Conservation (phyloP, 2,329 filamentous ascomycete genomes). For the Elsinoe necatrix region DNA sequence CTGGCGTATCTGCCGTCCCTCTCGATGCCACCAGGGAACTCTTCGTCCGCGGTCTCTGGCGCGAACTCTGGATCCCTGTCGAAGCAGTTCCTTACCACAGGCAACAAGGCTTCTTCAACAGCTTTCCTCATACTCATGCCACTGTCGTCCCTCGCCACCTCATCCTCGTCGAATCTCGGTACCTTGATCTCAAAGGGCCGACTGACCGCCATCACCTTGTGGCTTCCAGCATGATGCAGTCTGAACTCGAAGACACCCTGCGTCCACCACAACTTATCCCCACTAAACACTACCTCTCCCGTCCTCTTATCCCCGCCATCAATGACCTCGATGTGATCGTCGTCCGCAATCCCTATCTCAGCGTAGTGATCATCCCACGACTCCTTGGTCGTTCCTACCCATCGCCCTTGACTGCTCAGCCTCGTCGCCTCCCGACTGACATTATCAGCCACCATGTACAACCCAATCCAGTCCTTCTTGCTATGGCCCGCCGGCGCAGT, state of each 20-base stretch:
- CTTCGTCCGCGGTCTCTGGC: constrained; percentile 66
- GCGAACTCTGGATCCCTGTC: constrained; percentile 88
- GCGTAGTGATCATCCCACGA: constrained; percentile 67
- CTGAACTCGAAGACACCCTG: constrained; percentile 94
- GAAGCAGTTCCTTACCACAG: constrained; percentile 82
- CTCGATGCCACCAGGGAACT: constrained; percentile 78
- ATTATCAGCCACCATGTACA: constrained; percentile 96
- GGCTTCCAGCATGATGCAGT: constrained; percentile 87
- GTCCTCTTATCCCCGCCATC: constrained; percentile 42
- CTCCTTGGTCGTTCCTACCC: constrained; percentile 71
- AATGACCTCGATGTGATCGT: constrained; percentile 44
- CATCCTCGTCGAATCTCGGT: constrained; percentile 68
- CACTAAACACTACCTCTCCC: constrained; percentile 79
- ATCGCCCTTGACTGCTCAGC: constrained; percentile 77
- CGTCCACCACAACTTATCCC: constrained; percentile 96
- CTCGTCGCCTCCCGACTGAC: constrained; percentile 74
- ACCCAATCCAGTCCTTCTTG: constrained; percentile 88
- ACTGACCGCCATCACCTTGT: constrained; percentile 90
- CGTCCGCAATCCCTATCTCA: constrained; percentile 66
- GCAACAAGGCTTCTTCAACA: constrained; percentile 69
- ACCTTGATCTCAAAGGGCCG: constrained; percentile 88
- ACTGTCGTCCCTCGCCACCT: constrained; percentile 51
- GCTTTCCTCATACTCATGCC: constrained; percentile 53
- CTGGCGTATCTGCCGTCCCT: constrained; percentile 81
- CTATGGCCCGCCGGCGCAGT: constrained; percentile 78